These are phyloP conservation scores for Diplodia intermedia DNA, from an alignment of 2,329 filamentous ascomycete genomes.

Conservation along the genomic window DNA sequence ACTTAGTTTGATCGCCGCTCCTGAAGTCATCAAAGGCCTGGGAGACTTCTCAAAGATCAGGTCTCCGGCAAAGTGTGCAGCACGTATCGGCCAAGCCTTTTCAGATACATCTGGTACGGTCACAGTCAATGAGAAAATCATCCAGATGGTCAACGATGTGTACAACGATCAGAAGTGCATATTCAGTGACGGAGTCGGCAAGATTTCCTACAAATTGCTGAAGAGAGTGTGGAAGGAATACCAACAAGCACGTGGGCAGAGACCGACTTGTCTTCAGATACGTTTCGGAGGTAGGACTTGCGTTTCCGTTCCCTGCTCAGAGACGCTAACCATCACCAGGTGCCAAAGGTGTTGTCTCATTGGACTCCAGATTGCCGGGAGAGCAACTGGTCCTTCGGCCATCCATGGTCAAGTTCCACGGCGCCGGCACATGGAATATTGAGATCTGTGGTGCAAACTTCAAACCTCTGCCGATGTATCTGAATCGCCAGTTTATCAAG, in stretches of 20 bases:
- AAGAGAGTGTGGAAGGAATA: slow-evolving; percentile 65
- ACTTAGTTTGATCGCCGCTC: slow-evolving; percentile 44
- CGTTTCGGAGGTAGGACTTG: slow-evolving; percentile 64
- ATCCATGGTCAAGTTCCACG: slow-evolving; percentile 80
- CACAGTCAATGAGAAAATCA: slow-evolving; percentile 47
- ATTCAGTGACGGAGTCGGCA: slow-evolving; percentile 83
- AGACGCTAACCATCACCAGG: slow-evolving; percentile 48
- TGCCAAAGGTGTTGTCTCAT: slow-evolving; percentile 78
- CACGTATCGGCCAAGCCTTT: slow-evolving; percentile 70
- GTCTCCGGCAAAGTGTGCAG: slow-evolving; percentile 64
- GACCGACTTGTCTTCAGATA: slow-evolving; percentile 75
- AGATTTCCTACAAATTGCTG: slow-evolving; percentile 68
- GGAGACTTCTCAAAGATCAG: slow-evolving; percentile 61
- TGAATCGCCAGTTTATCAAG: slow-evolving; percentile 85
- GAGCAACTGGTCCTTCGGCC: slow-evolving; percentile 67
- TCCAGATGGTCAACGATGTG: slow-evolving; percentile 56
- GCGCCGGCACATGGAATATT: slow-evolving; percentile 59
- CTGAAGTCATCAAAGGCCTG: slow-evolving; percentile 53
- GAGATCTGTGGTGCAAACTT: slow-evolving; percentile 76
- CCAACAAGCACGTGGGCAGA: slow-evolving; percentile 49
- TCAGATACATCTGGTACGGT: slow-evolving; percentile 75
- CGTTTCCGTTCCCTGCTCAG: background rate
- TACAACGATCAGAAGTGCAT: slow-evolving; percentile 59
- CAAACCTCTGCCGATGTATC: slow-evolving; percentile 69
- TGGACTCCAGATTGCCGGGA: slow-evolving; percentile 68